Conservation (phyloP, 2,329 filamentous ascomycete species). For the Kalaharituber pfeilii region DNA sequence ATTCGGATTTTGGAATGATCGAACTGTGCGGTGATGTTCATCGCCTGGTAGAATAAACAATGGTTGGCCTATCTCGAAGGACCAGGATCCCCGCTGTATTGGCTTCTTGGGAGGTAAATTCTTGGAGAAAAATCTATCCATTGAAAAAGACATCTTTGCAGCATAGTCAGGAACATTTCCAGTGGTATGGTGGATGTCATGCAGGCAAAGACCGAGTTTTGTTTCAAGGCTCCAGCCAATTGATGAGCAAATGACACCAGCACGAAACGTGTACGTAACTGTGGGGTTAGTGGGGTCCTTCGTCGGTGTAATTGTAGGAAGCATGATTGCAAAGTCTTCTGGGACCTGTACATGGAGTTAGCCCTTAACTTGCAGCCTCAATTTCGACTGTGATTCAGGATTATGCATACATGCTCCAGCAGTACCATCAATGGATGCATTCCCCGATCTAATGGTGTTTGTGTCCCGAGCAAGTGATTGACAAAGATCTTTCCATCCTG, state of each 20-base stretch:
- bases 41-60: constrained; percentile 57
- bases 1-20: constrained; percentile 35
- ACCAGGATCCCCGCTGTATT: constrained; percentile 75
- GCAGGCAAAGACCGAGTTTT: constrained; percentile 54
- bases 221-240: constrained; percentile 61
- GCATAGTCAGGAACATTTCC: constrained; percentile 57
- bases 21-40: constrained; percentile 40
- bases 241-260: constrained; percentile 59
- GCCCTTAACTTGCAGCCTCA: no score
- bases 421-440: constrained; percentile 52
- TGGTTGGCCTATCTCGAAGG: constrained; percentile 56
- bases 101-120: constrained; percentile 49
- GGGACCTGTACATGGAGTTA: no score
- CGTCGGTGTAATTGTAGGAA: constrained; percentile 41
- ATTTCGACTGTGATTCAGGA: no score
- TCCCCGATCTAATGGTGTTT: constrained; percentile 37
- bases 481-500: constrained; percentile 33
- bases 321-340: constrained; percentile 65
- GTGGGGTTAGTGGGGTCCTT: constrained; percentile 7
- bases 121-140: constrained; percentile 75
- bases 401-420: constrained; percentile 40
- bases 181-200: constrained; percentile 47
- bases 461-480: constrained; percentile 50
- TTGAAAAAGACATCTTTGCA: constrained; percentile 72
- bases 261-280: constrained; percentile 57